A percentile compares a stretch with the other conserved stretches of the same genome.
Evolutionary conservation across 345 rosid species (phyloP).

Genomic region (Turnera subulata): DNA sequence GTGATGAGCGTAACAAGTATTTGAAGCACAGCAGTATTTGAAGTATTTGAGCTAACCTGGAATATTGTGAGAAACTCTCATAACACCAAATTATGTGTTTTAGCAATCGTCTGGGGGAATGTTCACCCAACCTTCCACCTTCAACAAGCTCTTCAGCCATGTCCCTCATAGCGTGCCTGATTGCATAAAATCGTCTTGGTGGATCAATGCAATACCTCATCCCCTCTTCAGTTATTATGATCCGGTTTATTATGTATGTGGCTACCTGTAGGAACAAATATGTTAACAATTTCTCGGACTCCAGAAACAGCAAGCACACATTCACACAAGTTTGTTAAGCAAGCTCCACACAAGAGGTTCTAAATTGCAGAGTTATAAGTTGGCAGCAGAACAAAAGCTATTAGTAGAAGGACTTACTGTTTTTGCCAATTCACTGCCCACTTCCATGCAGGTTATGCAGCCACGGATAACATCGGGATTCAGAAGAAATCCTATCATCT

Average conservation of each 20-base stretch:
- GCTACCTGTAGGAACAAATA: constrained; percentile 37
- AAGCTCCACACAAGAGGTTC: neutral
- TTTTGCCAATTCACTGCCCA: constrained; percentile 41
- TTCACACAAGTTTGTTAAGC: neutral
- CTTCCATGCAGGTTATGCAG: constrained; percentile 47
- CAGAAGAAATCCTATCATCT: constrained; percentile 40
- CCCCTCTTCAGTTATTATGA: constrained; percentile 33
- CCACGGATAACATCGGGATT: constrained; percentile 35
- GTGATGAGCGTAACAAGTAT: no score
- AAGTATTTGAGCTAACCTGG: constrained; percentile 44
- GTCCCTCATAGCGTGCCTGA: constrained; percentile 22
- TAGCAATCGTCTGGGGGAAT: constrained; percentile 22
- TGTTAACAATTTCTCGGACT: neutral
- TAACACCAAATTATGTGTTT: constrained; percentile 41
- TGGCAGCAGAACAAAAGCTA: neutral
- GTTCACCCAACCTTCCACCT: constrained; percentile 2
- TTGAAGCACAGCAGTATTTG: neutral
- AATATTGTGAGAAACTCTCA: constrained; percentile 35
- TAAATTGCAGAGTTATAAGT: neutral
- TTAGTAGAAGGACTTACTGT: constrained; percentile 36
- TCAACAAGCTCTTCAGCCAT: constrained; percentile 20
- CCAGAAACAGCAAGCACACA: no score
- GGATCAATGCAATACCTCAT: constrained; percentile 36
- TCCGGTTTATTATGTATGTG: constrained; percentile 34
- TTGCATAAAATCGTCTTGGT: constrained; percentile 27